These are phyloP conservation scores for Hanseniaspora osmophila DNA, from an alignment of 805 yeast species.

Conservation along the genomic window DNA sequence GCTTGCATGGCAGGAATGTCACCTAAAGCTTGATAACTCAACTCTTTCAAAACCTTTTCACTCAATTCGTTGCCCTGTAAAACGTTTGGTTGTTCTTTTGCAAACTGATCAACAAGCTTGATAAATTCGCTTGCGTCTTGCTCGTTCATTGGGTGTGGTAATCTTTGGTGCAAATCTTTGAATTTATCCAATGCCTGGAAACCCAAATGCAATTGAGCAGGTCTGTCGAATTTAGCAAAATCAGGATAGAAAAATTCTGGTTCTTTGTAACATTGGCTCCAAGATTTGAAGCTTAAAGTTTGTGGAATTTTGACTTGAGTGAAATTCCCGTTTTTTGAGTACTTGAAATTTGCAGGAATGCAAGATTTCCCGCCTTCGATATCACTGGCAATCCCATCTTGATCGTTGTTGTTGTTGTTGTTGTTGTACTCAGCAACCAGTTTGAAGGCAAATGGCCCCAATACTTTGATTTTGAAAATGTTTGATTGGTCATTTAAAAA, in stretches of 20 bases:
- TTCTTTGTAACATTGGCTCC: constrained; percentile 45
- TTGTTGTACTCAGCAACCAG: constrained; percentile 33
- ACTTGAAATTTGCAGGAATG: constrained; percentile 24
- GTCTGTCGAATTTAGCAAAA: constrained; percentile 87
- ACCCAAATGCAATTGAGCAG: constrained; percentile 80
- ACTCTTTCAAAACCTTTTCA: constrained; percentile 50
- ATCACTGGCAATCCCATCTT: no score
- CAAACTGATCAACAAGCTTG: constrained; percentile 43
- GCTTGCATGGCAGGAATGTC: constrained; percentile 85
- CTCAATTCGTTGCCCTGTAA: constrained; percentile 42
- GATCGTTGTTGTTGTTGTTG: constrained; percentile 3
- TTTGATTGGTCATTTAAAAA: constrained; percentile 57
- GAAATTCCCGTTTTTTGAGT: constrained; percentile 75
- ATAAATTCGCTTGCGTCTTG: constrained; percentile 62
- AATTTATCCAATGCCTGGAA: constrained; percentile 81
- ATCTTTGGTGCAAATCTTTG: constrained; percentile 38
- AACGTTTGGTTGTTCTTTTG: constrained; percentile 36
- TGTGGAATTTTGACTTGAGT: constrained; percentile 83
- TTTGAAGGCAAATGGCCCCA: constrained; percentile 90
- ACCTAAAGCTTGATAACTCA: constrained; percentile 79
- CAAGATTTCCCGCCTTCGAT: no score
- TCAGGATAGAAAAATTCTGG: constrained; percentile 80
- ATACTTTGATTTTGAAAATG: constrained; percentile 54
- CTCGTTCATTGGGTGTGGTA: constrained; percentile 66
- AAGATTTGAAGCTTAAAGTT: constrained; percentile 44